Base-by-base conservation (phyloP, 225 moss, liverwort and hornwort genomes). In the Lunularia cruciata region DNA sequence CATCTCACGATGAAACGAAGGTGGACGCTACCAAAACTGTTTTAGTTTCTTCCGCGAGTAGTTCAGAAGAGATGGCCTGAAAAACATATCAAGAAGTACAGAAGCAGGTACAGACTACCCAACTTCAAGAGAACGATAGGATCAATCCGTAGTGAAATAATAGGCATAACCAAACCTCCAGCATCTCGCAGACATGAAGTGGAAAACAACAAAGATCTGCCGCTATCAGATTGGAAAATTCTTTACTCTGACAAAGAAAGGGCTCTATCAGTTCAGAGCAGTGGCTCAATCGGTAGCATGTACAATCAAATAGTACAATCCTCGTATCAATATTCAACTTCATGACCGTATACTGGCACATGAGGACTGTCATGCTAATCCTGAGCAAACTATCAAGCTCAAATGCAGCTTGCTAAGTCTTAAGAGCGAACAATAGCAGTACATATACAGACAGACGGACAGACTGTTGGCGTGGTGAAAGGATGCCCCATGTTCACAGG, bases 181-280 rank as follows among this genome's bases (percentile, higher is more conserved):
- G 9, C 39, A n/a, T 1, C 3, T 23, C 12, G 16, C 43, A 58
- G 1, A 19, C 34, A 20, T 5, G 8, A 3, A 22, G 3, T n/a
- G 33, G 3, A 7, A 58, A 20, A 58, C n/a, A n/a, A 10, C 22
- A 4, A 40, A 42, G 0, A 40, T 25, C 6, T 48, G 67, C 67
- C 51, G 67, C 35, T 49, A 51, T 67, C 67, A 67, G 51, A 67
- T 34, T 51, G 67, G 67, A 49, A 69, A 57, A 69, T 40, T 65
- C 40, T 69, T 69, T 43, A 55, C 69, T 69, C 57, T 57, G 42
- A 30, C 16, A 57, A 43, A 20, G 10, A 55, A n/a, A 55, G 5
- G 1, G 38, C 54, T 57, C 27, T 35, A 28, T 23, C 3, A 36
- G 5, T 42, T 27, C 69, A 55, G 54, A 55, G 69, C 69, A 55